Base-by-base conservation (phyloP, 2,329 filamentous ascomycete genomes). In the Bertia moriformis region DNA sequence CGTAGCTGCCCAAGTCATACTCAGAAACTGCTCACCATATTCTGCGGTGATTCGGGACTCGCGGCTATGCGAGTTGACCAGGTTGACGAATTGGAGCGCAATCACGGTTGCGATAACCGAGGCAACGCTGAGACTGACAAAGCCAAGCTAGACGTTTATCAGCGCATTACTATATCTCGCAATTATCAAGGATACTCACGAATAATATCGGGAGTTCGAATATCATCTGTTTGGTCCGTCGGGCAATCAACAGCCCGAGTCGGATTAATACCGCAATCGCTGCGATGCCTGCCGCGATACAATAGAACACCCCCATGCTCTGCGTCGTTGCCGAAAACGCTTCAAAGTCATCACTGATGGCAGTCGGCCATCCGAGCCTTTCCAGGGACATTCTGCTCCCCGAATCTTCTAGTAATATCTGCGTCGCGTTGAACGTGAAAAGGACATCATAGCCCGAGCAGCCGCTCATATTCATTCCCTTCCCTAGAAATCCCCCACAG, bases 251-350 rank as follows among this genome's bases (percentile, higher is more conserved):
- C n/a, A n/a, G 7, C 22, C 7, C 7, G 22, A 27, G 7, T 27
- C 22, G 22, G 7, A n/a, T 27, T 27, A 27, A 27, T 7, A 35
- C 10, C 12, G 17, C 32, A 13, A n/a, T 27, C 13, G 12, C 40
- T n/a, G 4, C 43, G 36, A 5, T 38, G 14, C 10, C 30, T 19
- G 47, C 43, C 12, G 4, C 18, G 4, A 47, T 40, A 5, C 42
- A 42, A 24, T 48, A 19, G 33, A 48, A 48, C 4, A 42, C 40
- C 39, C 43, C 47, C 33, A 46, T 42, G 2, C 35, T 14, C 4
- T 30, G 33, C 13, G 36, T 39, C 12, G 39, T 39, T 3, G 42
- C 44, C 38, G 45, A 45, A 30, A 40, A 41, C 4, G 44, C 44
- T 14, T 38, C 5, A 17, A 20, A 4, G 4, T 41, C 17, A 10